Percentiles rank a stretch among this genome's conserved stretches.
phyloP scores from a whole-genome alignment of 495 filamentous ascomycete species.

The Glutinoglossum americanum region DNA sequence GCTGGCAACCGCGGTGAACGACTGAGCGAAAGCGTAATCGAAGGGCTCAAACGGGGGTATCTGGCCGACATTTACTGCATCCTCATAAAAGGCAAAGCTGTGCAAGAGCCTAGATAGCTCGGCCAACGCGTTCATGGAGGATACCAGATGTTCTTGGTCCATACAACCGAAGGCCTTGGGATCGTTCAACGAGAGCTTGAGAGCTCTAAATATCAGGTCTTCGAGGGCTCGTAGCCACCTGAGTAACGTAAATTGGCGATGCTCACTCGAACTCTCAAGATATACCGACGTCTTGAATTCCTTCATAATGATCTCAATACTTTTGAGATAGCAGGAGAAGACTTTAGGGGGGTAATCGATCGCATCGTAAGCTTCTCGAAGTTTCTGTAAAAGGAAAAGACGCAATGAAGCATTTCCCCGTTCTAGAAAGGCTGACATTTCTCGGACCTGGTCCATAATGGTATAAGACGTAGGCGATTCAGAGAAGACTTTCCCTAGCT shows the following conservation, averaged over 20 bases:
- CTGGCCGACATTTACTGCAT: constrained; percentile 56
- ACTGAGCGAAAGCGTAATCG: background rate
- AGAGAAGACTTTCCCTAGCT: background rate
- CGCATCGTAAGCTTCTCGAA: constrained; percentile 66
- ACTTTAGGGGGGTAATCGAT: constrained; percentile 73
- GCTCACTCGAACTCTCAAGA: constrained; percentile 31
- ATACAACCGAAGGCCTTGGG: constrained; percentile 59
- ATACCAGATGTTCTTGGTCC: constrained; percentile 49
- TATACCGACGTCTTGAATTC: constrained; percentile 49
- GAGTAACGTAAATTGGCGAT: constrained; percentile 45
- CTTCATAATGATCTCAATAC: constrained; percentile 56
- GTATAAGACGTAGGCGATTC: background rate
- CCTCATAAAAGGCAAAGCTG: constrained; percentile 57
- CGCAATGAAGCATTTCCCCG: constrained; percentile 59
- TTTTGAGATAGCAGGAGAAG: constrained; percentile 63
- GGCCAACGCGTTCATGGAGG: constrained; percentile 44
- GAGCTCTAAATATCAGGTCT: constrained; percentile 42
- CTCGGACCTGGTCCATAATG: background rate
- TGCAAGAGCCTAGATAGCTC: constrained; percentile 52
- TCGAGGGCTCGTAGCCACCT: constrained; percentile 59
- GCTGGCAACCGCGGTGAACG: constrained; percentile 28
- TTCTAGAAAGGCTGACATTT: constrained; percentile 61
- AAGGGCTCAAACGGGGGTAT: constrained; percentile 9
- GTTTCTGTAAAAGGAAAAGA: constrained; percentile 67
- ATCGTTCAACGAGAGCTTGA: constrained; percentile 42